Base-by-base conservation (phyloP, 1,139 yeast species). In the Lodderomyces jiufengensis region DNA sequence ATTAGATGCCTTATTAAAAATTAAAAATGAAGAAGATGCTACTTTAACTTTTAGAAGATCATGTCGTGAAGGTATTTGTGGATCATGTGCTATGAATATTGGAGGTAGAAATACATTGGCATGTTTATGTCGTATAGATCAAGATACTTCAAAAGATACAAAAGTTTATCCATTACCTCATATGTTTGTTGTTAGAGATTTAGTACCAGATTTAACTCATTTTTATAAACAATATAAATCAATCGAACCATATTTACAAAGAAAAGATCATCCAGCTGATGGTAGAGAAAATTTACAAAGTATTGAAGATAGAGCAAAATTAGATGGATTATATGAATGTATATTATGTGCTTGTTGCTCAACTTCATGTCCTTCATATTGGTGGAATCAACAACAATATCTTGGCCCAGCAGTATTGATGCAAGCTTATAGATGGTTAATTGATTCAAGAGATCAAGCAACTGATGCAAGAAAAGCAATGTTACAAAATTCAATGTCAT, bases 381-480 rank as follows among this genome's bases (percentile, higher is more conserved):
- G 99, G 98, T 94, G 99, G 99, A 94, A 94, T 71, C 96, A 88
- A 70, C 95, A 90, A 67, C 95, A 94, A 73, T 94, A 94, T 70
- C 74, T 94, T 55, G 98, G 98, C 41, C 97, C 98, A 24, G 97
- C 97, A 21, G 97, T 92, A 41, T 78, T 92, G 64, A 86, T 92
- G 97, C 98, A 92, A 73, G 97, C 97, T 40, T 92, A 82, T 77
- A 82, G 98, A 74, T 92, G 98, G 98, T 81, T 92, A 75, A 80
- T 88, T 48, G 99, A 92, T 66, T 84, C 96, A 33, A 84, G 99
- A 72, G 99, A 92, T 65, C 82, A 87, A 65, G 96, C 96, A 38
- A 73, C 87, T 30, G 72, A 66, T 47, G 55, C 71, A 51, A 88
- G 99, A 76, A 85, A 80, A 62, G 85, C 81, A 56, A 83, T 84